Evolutionary conservation across 192 early-diverging fungal genomes (phyloP).

Genomic region (Jimgerdemannia flammicorona): DNA sequence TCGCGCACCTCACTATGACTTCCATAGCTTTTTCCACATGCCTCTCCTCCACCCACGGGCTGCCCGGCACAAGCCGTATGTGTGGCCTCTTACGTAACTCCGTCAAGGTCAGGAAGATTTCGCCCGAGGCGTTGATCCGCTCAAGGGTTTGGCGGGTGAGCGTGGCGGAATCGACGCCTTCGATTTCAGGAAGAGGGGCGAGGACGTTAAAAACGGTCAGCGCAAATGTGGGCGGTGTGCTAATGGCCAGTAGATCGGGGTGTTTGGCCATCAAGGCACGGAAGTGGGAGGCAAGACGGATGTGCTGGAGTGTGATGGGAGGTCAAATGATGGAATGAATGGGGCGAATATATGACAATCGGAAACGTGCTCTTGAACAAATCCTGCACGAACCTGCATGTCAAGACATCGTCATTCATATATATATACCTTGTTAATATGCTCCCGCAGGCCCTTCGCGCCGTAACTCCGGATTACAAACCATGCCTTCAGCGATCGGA

Average conservation of each 20-base stretch:
- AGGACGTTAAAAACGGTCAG: background rate
- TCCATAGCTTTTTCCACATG: background rate
- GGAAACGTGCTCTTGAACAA: background rate
- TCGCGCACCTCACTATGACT: background rate
- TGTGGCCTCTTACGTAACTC: background rate
- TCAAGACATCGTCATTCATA: background rate
- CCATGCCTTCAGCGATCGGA: conserved; percentile 64
- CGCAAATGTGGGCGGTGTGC: background rate
- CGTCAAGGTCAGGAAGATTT: background rate
- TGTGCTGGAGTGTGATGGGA: background rate
- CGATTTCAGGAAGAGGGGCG: background rate
- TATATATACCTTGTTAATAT: background rate
- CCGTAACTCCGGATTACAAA: conserved; percentile 61
- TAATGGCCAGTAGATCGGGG: background rate
- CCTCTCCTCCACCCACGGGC: background rate
- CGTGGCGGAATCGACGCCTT: background rate
- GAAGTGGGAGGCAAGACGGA: background rate
- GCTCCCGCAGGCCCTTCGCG: conserved; percentile 40
- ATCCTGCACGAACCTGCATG: too few species aligned
- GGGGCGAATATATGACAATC: background rate
- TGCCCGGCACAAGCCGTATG: background rate
- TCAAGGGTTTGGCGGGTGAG: background rate
- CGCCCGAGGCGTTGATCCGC: background rate
- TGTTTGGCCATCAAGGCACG: background rate
- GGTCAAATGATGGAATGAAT: background rate